Base-by-base conservation (phyloP, 2,329 filamentous ascomycete species). In the Achaetomium macrosporum region DNA sequence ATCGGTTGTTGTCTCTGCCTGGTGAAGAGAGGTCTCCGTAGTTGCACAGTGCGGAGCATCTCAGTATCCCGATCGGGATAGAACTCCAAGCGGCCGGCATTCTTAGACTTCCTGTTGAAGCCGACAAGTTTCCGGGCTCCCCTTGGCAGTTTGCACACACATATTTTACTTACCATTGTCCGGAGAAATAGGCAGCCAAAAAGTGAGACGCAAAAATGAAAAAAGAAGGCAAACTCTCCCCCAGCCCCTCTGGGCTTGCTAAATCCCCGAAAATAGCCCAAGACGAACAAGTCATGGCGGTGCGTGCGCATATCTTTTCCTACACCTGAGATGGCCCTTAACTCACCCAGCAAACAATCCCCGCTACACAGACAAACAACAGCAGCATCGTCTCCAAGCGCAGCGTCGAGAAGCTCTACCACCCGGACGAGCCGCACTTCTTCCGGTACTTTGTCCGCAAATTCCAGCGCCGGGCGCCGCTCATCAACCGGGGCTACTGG, bases 331-430 rank as follows among this genome's bases (percentile, higher is more conserved):
- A n/a, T n/a, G n/a, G 1, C 19, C 30, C 13, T n/a, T 11, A 10
- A 42, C n/a, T 20, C 16, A 37, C 45, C 1, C 20, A 17, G 39
- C 7, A 17, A 19, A 15, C n/a, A n/a, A 35, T 3, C 10, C 39
- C 10, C 31, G 4, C 7, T 25, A 2, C 12, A 6, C 62, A 88
- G 81, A 96, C 90, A 53, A 96, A 96, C 67, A 91, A 84, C 66
- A 92, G 88, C 69, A 95, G 88, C 64, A 96, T 96, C 61, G 85
- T 91, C 15, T 96, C 90, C 13, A 96, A 96, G 68, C 77, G 90
- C 60, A 93, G 90, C 63, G 91, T 96, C n/a, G 90, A 96, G 66
- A 85, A 85, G 61, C 74, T 95, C 13, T 96, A 96, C 68, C 85
- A 88, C 65, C 77, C 85, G 15, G 63, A 82, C 56, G 83, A 95